Conservation (phyloP, 2,329 filamentous ascomycete species). For the Xylaria sp. region DNA sequence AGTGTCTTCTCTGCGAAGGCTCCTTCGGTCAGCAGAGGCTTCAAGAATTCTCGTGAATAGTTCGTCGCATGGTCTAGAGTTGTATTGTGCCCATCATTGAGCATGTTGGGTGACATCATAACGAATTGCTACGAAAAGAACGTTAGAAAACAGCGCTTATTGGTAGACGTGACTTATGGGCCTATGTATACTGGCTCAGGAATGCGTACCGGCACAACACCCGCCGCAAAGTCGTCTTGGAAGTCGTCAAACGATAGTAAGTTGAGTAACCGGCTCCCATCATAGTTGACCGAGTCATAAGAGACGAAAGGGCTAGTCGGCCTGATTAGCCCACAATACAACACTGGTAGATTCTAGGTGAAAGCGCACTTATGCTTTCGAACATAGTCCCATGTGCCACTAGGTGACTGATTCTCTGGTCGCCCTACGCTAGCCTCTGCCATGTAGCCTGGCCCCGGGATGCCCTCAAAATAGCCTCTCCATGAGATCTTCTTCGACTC, state of each 20-base stretch:
- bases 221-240: constrained; percentile 64
- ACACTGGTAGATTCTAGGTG: neutral
- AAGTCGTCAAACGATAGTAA: constrained; percentile 74
- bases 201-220: constrained; percentile 60
- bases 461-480: constrained; percentile 60
- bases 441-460: constrained; percentile 61
- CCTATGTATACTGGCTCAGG: neutral
- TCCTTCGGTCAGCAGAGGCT: constrained; percentile 73
- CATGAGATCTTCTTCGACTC: constrained; percentile 56
- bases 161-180: neutral
- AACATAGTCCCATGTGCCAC: constrained; percentile 53
- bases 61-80: constrained; percentile 74
- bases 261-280: constrained; percentile 62
- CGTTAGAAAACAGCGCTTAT: constrained; percentile 8
- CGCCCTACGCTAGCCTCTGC: constrained; percentile 52
- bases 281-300: constrained; percentile 55
- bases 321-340: constrained; percentile 9
- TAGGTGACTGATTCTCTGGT: constrained; percentile 37
- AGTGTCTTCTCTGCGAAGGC: constrained; percentile 80
- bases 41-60: constrained; percentile 75
- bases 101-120: constrained; percentile 72
- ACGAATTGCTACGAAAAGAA: constrained; percentile 63
- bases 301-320: constrained; percentile 54
- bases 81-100: constrained; percentile 77
- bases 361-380: constrained; percentile 54